phyloP scores from a whole-genome alignment of 805 yeast genomes.

The Ogataea methanolica region DNA sequence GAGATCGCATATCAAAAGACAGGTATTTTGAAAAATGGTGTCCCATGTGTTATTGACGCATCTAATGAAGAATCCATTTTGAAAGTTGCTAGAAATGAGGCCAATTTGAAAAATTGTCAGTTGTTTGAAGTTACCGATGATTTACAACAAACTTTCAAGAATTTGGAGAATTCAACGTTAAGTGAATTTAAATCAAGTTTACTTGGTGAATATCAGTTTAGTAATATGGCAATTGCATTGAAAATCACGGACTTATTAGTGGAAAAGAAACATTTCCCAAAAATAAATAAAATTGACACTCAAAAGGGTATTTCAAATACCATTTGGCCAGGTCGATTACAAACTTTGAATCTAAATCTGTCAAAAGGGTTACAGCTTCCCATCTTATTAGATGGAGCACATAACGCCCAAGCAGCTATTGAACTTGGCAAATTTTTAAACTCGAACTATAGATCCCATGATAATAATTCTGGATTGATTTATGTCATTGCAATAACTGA shows the following conservation, averaged over 20 bases:
- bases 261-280: constrained; percentile 19
- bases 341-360: constrained; percentile 35
- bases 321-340: constrained; percentile 87
- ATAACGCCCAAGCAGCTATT: constrained; percentile 80
- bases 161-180: constrained; percentile 4
- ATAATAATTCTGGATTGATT: constrained; percentile 26
- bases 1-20: constrained; percentile 79
- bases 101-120: constrained; percentile 32
- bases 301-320: constrained; percentile 50
- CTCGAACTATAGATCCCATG: constrained; percentile 3
- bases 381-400: constrained; percentile 85
- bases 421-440: constrained; percentile 57
- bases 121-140: constrained; percentile 6
- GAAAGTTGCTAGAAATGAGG: constrained; percentile 36
- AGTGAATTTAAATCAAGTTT: constrained; percentile 44
- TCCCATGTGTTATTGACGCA: constrained; percentile 70
- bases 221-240: constrained; percentile 67
- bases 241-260: constrained; percentile 39
- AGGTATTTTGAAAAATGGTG: constrained; percentile 66
- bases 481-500: constrained; percentile 73
- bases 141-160: constrained; percentile 1
- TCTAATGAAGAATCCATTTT: constrained; percentile 53
- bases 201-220: constrained; percentile 67
- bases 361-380: constrained; percentile 19
- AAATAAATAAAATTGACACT: constrained; percentile 27